Conservation (phyloP, 1,284 basidiomycete species). For the Marasmius fiardii region DNA sequence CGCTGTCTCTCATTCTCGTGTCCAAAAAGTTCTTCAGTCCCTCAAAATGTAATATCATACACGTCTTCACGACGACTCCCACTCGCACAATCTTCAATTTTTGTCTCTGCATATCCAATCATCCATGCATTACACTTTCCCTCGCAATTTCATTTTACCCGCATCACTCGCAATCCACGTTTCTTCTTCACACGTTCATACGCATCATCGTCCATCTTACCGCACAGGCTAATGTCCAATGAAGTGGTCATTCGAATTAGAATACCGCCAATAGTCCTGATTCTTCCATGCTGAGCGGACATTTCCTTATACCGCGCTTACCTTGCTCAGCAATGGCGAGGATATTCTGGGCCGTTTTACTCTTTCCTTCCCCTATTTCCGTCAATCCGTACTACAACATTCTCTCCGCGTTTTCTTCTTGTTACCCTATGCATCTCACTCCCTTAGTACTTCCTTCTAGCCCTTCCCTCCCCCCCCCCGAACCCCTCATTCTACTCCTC, state of each 20-base stretch:
- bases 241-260: background rate
- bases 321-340: conserved; percentile 23
- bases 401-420: conserved; percentile 29
- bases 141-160: conserved; percentile 50
- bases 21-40: conserved; percentile 40
- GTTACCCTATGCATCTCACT: conserved; percentile 49
- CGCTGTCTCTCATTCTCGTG: conserved; percentile 20
- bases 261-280: conserved; percentile 3
- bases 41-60: conserved; percentile 80
- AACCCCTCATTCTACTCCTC: conserved; percentile 31
- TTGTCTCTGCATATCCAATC: conserved; percentile 62
- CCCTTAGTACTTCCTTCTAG: conserved; percentile 33
- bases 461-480: conserved; percentile 25
- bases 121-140: conserved; percentile 74
- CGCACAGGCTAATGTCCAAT: conserved; percentile 8
- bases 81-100: conserved; percentile 42
- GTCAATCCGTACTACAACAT: no score
- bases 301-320: background rate
- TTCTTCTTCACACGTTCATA: conserved; percentile 3
- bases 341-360: conserved; percentile 23
- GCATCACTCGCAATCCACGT: background rate
- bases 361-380: conserved; percentile 27
- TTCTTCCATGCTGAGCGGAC: background rate
- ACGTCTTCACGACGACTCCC: conserved; percentile 54
- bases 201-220: conserved; percentile 33